Percentiles rank a stretch among this genome's conserved stretches.
phyloP scores from a whole-genome alignment of 2,329 filamentous ascomycete genomes.

The Xylaria digitata region DNA sequence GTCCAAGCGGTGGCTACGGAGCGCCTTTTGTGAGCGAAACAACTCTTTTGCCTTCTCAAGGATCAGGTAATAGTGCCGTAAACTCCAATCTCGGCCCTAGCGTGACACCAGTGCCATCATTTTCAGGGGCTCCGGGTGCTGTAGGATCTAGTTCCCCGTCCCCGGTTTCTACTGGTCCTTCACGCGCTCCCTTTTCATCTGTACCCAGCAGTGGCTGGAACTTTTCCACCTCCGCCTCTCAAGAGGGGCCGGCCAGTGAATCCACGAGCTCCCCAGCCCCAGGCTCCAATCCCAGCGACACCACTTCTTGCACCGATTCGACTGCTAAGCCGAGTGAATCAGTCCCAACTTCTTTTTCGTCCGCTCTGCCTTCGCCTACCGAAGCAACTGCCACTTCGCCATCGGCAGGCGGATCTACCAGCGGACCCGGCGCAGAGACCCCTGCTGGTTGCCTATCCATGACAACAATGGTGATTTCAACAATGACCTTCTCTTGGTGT shows the following conservation, averaged over 20 bases:
- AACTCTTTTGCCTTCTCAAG: slow-evolving; percentile 39
- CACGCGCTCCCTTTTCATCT: slow-evolving; percentile 43
- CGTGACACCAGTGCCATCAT: slow-evolving; percentile 34
- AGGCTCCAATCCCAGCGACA: slow-evolving; percentile 30
- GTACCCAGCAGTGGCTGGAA: slow-evolving; percentile 50
- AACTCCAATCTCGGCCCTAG: slow-evolving; percentile 32
- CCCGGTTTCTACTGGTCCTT: slow-evolving; percentile 22
- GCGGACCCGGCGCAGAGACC: slow-evolving; percentile 26
- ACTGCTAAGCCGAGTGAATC: slow-evolving; percentile 26
- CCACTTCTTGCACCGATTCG: slow-evolving; percentile 36
- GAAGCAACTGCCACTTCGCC: slow-evolving; percentile 30
- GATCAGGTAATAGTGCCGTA: slow-evolving; percentile 27
- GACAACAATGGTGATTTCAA: slow-evolving; percentile 46
- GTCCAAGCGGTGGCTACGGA: slow-evolving; percentile 44
- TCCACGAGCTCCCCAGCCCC: slow-evolving; percentile 29
- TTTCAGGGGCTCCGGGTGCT: slow-evolving; percentile 35
- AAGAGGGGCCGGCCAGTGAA: slow-evolving; percentile 34
- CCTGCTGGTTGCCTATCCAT: slow-evolving; percentile 43
- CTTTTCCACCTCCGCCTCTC: slow-evolving; percentile 42
- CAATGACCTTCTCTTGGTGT: slow-evolving; percentile 49
- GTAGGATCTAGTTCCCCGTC: slow-evolving; percentile 32
- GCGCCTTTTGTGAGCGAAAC: slow-evolving; percentile 36
- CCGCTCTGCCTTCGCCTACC: slow-evolving; percentile 17
- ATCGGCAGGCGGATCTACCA: slow-evolving; percentile 13
- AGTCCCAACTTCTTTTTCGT: slow-evolving; percentile 38